Base-by-base conservation (phyloP, 2,329 filamentous ascomycete species). In the Hypoxylon sp. region DNA sequence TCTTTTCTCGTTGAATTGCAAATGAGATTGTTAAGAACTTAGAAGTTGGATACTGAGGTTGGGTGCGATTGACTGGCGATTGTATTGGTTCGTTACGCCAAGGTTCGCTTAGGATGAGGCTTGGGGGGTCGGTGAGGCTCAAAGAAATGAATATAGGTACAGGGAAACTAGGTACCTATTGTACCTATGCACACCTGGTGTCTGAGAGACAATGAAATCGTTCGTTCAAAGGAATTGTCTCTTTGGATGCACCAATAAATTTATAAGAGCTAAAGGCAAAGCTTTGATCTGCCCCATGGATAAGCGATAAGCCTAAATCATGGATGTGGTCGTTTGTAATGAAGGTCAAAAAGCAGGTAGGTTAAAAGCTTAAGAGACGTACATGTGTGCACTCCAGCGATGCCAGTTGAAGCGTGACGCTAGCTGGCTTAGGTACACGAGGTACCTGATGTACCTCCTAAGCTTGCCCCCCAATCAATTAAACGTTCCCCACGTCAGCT, bases 401-500 rank as follows among this genome's bases (percentile, higher is more conserved):
- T 44, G n/a, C 3, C 19, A 21, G 8, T 44, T 44, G 39, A 44
- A 44, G 39, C 19, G 17, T 44, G 17, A 7, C 29, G 46, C 27
- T 37, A 47, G 17, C 6, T 21, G n/a, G 17, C 24, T 44, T 27
- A 27, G 51, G 24, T 27, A 27, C 24, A 27, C 5, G 24, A 27
- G 24, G 24, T 67, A 50, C n/a, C n/a, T n/a, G n/a, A n/a, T 37
- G 15, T 51, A 62, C 24, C 42, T 50, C 44, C 39, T 1, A 8
- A 46, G 19, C 29, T 8, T 27, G n/a, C 24, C 32, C 17, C 13
- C 5, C 15, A 39, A 59, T 65, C 65, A 63, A 68, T 70, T 64
- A 70, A 63, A 68, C 60, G 29, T 52, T 60, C 67, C 65, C 70
- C 60, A 66, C 69, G 62, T 76, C 74, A 76, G 70, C 72, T 76